Base-by-base conservation (phyloP, 805 yeast species). In the Metschnikowia anglica region DNA sequence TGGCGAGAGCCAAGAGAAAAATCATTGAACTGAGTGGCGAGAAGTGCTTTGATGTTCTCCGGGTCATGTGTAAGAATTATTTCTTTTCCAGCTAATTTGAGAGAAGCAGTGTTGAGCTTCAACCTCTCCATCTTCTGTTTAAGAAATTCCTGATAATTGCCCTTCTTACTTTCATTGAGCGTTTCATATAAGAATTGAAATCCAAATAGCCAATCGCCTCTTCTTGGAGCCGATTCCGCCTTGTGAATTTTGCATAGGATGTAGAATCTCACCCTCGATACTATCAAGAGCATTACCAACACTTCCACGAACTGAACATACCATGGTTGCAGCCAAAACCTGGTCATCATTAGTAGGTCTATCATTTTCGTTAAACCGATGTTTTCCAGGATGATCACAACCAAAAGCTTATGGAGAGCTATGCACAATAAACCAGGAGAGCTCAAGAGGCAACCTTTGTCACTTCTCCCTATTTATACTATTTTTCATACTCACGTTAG, bases 11-110 rank as follows among this genome's bases (percentile, higher is more conserved):
- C 71, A 4, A 65, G 48, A 20, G 53, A 60, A 49, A 65, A 67
- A 39, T 66, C 70, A 42, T 59, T 58, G 47, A 67, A 66, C 47
- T 67, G 70, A 16, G 70, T 66, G 16, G 67, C 68, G 41, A 66
- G 60, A 12, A 67, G 31, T 2, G 71, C 70, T 46, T 67, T 66
- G 39, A 65, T 56, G 38, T 63, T 66, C 41, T 66, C 72, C 3
- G 69, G 68, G 34, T 65, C 69, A 39, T 48, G 54, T 12, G 71
- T 65, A 21, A 46, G 44, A 23, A 50, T 17, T 9, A 43, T 24
- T 12, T 24, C 24, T 13, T 37, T 42, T 4, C 52, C 53, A 2
- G 47, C 52, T 34, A 47, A 32, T 9, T 30, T 37, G 16, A 47
- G 23, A 15, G 37, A 19, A 18, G 39, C 26, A 7, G 53, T 49